A percentile compares a stretch with the other conserved stretches of the same genome.
Evolutionary conservation across 106 monocot species (phyloP).

Genomic region (Phalaenopsis aphrodite): DNA sequence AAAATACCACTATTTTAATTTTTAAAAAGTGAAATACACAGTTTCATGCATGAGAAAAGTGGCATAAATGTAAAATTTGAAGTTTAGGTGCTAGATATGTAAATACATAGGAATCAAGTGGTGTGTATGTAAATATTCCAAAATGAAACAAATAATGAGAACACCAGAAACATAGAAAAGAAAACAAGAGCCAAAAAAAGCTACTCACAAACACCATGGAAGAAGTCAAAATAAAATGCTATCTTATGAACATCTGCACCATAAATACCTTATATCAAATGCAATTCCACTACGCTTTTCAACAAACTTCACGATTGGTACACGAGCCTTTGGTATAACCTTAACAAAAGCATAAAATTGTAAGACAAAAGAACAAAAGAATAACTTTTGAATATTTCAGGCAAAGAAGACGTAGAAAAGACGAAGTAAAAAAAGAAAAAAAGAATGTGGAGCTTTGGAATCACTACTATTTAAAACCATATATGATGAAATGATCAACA

Average conservation of each 20-base stretch:
- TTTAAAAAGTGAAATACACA: no score
- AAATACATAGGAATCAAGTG: no score
- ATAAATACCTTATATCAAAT: constrained; percentile 76
- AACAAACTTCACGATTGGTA: constrained; percentile 91
- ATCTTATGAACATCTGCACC: background rate
- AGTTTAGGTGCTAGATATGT: no score
- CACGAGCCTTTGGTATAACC: constrained; percentile 94
- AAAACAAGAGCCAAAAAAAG: background rate
- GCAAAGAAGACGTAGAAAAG: background rate
- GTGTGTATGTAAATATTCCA: no score
- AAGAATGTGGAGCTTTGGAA: background rate
- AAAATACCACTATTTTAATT: no score
- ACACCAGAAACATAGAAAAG: background rate
- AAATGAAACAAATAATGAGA: background rate
- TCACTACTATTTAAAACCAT: background rate
- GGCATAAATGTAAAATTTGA: no score
- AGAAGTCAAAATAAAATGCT: background rate
- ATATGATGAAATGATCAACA: background rate
- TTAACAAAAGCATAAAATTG: constrained; percentile 5
- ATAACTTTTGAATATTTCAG: background rate
- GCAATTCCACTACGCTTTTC: constrained; percentile 82
- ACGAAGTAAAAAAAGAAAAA: background rate
- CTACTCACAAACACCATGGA: background rate
- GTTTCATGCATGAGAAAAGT: no score
- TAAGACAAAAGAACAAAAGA: background rate